These are phyloP conservation scores for Lotus japonicus DNA, from an alignment of 306 rosid species.

Conservation along the genomic window DNA sequence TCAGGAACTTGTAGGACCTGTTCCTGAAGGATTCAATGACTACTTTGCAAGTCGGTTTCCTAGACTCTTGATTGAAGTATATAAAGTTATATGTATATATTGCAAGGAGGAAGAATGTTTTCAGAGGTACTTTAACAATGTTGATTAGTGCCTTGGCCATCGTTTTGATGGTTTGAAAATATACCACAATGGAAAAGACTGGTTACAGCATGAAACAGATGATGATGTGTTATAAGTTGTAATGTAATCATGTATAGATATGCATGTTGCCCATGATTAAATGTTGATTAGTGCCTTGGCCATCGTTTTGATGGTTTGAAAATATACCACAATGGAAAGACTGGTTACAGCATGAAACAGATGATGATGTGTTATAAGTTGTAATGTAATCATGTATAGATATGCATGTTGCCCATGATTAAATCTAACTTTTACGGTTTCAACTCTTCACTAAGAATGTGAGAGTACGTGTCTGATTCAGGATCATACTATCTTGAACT, in stretches of 20 bases:
- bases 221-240: constrained; percentile 1
- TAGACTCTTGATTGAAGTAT: constrained; percentile 56
- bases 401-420: not conserved
- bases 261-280: not conserved
- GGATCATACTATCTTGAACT: not conserved
- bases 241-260: not conserved
- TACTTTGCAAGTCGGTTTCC: constrained; percentile 70
- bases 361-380: no score
- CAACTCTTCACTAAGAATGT: not conserved
- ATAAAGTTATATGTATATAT: constrained; percentile 36
- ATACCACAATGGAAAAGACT: not conserved
- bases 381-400: no score
- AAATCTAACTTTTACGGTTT: not conserved
- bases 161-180: not conserved
- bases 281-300: no score
- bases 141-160: constrained; percentile 17
- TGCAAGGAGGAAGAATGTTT: constrained; percentile 55
- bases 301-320: no score
- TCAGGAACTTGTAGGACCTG: constrained; percentile 50
- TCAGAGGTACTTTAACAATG: constrained; percentile 38
- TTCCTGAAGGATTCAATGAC: constrained; percentile 54
- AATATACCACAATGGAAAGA: no score
- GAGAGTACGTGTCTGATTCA: not conserved
- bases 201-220: not conserved
- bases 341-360: no score